Percentiles rank a stretch among this genome's conserved stretches.
Evolutionary conservation across 495 filamentous ascomycete genomes (phyloP).

Genomic region (Aspergillus sclerotiicarbonarius): DNA sequence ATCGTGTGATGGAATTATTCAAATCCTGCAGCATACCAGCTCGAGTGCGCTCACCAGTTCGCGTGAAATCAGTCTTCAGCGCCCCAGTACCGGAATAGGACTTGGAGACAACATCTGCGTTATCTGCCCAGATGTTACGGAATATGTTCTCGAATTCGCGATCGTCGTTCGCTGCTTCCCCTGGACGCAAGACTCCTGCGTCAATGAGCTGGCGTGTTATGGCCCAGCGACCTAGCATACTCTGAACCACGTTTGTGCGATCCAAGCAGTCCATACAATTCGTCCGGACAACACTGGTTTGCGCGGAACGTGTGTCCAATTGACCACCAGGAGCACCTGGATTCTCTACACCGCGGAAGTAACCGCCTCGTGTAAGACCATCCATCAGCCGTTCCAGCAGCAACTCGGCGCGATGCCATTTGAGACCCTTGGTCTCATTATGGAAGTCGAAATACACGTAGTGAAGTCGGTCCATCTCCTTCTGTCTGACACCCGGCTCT

Average conservation of each 20-base stretch:
- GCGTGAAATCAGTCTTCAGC: constrained; percentile 93
- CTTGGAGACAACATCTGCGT: constrained; percentile 89
- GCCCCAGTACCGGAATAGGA: constrained; percentile 94
- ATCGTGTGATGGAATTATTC: constrained; percentile 78
- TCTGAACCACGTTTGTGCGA: constrained; percentile 96
- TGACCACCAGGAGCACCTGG: constrained; percentile 66
- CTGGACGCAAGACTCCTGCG: constrained; percentile 67
- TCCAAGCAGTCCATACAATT: constrained; percentile 99
- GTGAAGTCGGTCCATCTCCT: constrained; percentile 76
- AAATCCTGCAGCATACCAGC: constrained; percentile 78
- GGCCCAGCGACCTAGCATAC: constrained; percentile 84
- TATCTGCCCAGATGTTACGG: constrained; percentile 97
- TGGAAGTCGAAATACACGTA: constrained; percentile 99
- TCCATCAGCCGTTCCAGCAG: constrained; percentile 77
- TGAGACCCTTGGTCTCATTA: constrained; percentile 89
- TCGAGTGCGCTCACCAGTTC: constrained; percentile 81
- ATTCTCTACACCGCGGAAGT: constrained; percentile 89
- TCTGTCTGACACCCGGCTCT: constrained; percentile 59
- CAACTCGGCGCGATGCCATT: constrained; percentile 88
- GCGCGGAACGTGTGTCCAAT: constrained; percentile 72
- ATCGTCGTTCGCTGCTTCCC: constrained; percentile 69
- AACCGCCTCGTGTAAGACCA: constrained; percentile 70
- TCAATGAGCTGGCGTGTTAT: constrained; percentile 86
- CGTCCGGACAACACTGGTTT: constrained; percentile 86
- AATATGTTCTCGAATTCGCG: constrained; percentile 79